Evolutionary conservation across 208 protist genomes (phyloP).

Genomic region (Trypanosoma theileri): DNA sequence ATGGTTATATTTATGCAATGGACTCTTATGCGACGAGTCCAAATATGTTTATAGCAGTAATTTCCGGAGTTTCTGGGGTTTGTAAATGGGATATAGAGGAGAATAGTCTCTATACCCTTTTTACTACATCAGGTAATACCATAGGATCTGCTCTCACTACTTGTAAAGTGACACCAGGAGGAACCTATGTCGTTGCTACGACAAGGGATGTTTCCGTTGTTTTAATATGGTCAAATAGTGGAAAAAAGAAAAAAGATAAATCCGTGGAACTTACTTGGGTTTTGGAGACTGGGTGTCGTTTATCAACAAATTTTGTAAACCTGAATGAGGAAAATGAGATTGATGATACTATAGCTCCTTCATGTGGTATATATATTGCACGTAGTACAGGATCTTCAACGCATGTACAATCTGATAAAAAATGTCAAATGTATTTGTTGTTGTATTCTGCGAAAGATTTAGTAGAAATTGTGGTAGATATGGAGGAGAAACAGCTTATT

Average conservation of each 20-base stretch:
- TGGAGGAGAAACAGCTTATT: conserved; percentile 72
- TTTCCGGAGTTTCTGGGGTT: conserved; percentile 67
- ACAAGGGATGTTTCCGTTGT: conserved; percentile 65
- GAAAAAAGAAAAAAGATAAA: conserved; percentile 69
- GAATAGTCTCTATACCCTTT: conserved; percentile 67
- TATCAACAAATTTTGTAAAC: background rate
- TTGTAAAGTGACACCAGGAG: conserved; percentile 69
- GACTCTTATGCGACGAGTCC: conserved; percentile 78
- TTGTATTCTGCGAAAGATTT: conserved; percentile 72
- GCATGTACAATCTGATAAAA: conserved; percentile 61
- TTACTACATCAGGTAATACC: conserved; percentile 36
- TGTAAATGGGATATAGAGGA: conserved; percentile 86
- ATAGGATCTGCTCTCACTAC: conserved; percentile 36
- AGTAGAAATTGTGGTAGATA: conserved; percentile 67
- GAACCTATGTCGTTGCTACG: conserved; percentile 63
- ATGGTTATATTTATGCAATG: conserved; percentile 61
- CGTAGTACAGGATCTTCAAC: conserved; percentile 46
- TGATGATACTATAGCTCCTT: background rate
- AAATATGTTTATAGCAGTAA: conserved; percentile 70
- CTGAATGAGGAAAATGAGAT: background rate
- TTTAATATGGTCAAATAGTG: conserved; percentile 68
- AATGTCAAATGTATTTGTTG: conserved; percentile 78
- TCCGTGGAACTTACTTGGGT: conserved; percentile 64
- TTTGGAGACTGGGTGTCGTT: conserved; percentile 48
- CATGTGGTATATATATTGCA: conserved; percentile 74